A percentile compares a stretch with the other conserved stretches of the same genome.
Conservation (phyloP, 148 eudicot genomes). For the Rhododendron simsii region DNA sequence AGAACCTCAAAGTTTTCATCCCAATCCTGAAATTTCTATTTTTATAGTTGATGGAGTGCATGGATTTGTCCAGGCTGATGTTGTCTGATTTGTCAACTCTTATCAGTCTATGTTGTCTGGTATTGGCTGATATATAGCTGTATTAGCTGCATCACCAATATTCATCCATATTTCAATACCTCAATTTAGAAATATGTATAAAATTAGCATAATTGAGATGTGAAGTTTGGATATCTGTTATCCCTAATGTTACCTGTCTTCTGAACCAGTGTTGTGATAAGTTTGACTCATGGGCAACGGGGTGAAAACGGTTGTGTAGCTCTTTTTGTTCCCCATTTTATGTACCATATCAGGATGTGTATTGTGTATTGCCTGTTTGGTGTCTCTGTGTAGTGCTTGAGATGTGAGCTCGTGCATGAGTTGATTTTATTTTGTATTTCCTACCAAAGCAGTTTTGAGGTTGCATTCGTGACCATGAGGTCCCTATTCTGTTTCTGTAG, state of each 20-base stretch:
- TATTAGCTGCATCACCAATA: background rate
- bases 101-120: background rate
- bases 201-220: background rate
- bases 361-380: background rate
- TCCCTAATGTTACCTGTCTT: background rate
- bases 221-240: background rate
- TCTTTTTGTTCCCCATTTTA: background rate
- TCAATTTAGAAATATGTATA: background rate
- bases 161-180: background rate
- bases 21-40: too few species aligned
- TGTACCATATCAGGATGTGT: background rate
- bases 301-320: background rate
- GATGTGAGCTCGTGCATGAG: background rate
- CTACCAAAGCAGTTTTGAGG: background rate
- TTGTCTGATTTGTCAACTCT: too few species aligned
- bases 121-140: background rate
- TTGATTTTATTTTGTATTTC: background rate
- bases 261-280: background rate
- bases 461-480: background rate
- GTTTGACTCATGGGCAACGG: background rate
- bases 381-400: background rate
- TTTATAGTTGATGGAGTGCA: background rate
- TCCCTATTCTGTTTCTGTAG: background rate
- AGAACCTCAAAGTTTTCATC: too few species aligned
- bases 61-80: background rate